Percentiles rank a stretch among this genome's conserved stretches.
Conservation (phyloP, 352 stramenopile genomes). For the Globisporangium ultimum region DNA sequence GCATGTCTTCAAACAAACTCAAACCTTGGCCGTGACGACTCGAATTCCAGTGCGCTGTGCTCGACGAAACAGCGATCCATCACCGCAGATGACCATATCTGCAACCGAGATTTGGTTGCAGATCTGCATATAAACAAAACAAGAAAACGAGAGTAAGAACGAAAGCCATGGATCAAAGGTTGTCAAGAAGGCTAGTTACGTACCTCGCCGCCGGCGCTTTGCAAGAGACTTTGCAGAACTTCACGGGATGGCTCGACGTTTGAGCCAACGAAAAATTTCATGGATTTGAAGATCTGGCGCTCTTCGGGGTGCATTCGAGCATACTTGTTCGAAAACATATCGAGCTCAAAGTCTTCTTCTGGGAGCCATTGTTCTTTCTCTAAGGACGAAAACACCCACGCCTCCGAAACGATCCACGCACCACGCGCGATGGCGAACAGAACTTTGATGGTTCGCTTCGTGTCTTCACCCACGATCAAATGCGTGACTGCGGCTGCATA, state of each 20-base stretch:
- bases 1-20: not conserved
- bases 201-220: conserved; percentile 76
- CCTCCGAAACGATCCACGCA: conserved; percentile 76
- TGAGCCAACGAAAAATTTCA: conserved; percentile 71
- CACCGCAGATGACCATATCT: conserved; percentile 62
- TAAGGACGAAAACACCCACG: conserved; percentile 78
- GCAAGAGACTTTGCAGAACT: conserved; percentile 66
- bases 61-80: conserved; percentile 58
- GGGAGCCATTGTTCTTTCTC: conserved; percentile 67
- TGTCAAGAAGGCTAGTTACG: not conserved
- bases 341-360: conserved; percentile 64
- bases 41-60: conserved; percentile 49
- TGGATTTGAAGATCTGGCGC: conserved; percentile 54
- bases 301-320: conserved; percentile 38
- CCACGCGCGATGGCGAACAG: conserved; percentile 79
- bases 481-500: conserved; percentile 73
- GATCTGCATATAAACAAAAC: conserved; percentile 29
- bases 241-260: conserved; percentile 73
- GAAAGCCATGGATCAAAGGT: not conserved
- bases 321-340: conserved; percentile 45
- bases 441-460: conserved; percentile 82
- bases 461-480: conserved; percentile 62
- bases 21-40: conserved; percentile 61
- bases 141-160: conserved; percentile 6
- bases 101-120: conserved; percentile 72